Evolutionary conservation across 345 rosid species (phyloP).

Genomic region (Citrus medica): DNA sequence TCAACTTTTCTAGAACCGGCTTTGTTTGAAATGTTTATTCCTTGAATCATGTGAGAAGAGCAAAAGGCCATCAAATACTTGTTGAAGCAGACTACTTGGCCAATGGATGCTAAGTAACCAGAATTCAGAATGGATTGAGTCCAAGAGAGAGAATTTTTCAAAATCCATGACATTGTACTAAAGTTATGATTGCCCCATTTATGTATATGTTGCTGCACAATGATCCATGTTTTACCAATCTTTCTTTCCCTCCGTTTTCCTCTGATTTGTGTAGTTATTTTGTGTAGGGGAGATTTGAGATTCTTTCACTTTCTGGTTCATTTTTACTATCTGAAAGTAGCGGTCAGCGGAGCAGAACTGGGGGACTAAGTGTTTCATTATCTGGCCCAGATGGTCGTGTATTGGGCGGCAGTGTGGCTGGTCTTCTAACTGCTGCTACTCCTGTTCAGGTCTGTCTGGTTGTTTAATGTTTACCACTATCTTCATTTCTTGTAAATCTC

Average conservation of each 20-base stretch:
- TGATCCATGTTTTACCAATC: not conserved
- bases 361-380: constrained; percentile 72
- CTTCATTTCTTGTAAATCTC: not conserved
- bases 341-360: constrained; percentile 69
- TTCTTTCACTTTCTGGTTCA: constrained; percentile 84
- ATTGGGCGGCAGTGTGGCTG: constrained; percentile 88
- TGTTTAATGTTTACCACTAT: not conserved
- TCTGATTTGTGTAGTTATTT: not conserved
- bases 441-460: constrained; percentile 69
- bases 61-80: not conserved
- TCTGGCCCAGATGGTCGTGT: constrained; percentile 91
- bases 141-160: too few species aligned
- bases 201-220: not conserved
- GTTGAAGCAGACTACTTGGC: not conserved
- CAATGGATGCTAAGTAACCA: not conserved
- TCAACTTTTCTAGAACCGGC: not conserved
- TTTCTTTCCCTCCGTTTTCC: not conserved
- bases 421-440: constrained; percentile 78
- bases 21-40: not conserved
- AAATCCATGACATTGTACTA: not conserved
- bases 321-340: constrained; percentile 68
- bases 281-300: constrained; percentile 82
- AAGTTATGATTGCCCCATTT: not conserved
- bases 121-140: not conserved
- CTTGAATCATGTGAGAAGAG: not conserved